Conservation (phyloP, 75 land plant species). For the Pinus taeda region DNA sequence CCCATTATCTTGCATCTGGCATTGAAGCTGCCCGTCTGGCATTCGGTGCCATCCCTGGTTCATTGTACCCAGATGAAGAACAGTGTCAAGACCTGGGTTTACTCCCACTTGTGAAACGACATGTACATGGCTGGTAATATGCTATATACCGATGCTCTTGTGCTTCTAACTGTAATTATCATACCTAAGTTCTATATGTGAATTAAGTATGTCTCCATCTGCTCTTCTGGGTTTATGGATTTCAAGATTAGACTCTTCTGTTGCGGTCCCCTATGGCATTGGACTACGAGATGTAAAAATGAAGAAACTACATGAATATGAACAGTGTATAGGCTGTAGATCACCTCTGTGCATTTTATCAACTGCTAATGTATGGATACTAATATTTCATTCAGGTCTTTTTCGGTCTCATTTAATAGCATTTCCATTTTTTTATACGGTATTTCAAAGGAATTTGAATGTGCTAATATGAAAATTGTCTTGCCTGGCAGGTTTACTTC, state of each 20-base stretch:
- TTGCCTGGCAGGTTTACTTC: not conserved
- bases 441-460: not conserved
- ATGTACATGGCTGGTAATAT: conserved; percentile 9
- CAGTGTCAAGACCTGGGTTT: conserved; percentile 65
- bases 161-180: not conserved
- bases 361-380: not conserved
- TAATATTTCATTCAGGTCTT: not conserved
- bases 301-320: not conserved
- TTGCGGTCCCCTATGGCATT: not conserved
- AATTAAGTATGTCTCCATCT: not conserved
- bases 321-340: not conserved
- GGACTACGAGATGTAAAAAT: not conserved
- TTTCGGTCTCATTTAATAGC: not conserved
- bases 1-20: conserved; percentile 57
- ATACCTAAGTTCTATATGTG: not conserved
- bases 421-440: not conserved
- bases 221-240: not conserved
- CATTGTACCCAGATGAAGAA: conserved; percentile 61
- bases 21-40: conserved; percentile 39
- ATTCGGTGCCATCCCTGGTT: conserved; percentile 75
- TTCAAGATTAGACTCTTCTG: not conserved
- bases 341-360: not conserved
- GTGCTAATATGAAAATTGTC: not conserved
- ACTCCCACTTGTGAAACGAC: not conserved
- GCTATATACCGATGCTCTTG: not conserved